Conservation (phyloP, 2,329 filamentous ascomycete genomes). For the Exophiala phaeomuriformis region DNA sequence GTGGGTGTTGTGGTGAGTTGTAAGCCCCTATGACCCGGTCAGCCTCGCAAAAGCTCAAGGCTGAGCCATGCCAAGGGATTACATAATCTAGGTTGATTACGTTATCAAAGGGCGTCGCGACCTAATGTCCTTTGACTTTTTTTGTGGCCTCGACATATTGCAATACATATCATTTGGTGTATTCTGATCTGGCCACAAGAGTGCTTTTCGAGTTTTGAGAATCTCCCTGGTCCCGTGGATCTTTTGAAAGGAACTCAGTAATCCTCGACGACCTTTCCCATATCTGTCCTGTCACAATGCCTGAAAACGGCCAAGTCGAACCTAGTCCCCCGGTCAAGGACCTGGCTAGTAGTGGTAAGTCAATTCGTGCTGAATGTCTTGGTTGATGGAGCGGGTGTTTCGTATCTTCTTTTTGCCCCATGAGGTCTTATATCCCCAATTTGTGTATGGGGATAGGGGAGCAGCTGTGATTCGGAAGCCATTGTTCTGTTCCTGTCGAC, state of each 20-base stretch:
- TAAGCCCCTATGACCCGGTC: too few species aligned
- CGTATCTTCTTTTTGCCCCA: too few species aligned
- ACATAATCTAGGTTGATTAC: background rate
- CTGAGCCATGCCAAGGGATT: background rate
- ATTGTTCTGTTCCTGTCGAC: too few species aligned
- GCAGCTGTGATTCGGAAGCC: too few species aligned
- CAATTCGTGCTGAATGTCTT: background rate
- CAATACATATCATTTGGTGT: too few species aligned
- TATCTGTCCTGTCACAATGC: conserved; percentile 7
- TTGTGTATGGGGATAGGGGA: too few species aligned
- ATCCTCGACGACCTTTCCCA: background rate
- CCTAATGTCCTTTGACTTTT: background rate
- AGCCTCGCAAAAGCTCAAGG: background rate
- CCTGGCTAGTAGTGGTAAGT: conserved; percentile 26
- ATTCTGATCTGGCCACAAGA: too few species aligned
- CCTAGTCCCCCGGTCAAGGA: conserved; percentile 26
- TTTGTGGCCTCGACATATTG: background rate
- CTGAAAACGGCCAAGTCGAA: conserved; percentile 4
- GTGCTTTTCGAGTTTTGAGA: too few species aligned
- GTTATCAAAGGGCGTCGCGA: too few species aligned
- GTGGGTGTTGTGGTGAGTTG: too few species aligned
- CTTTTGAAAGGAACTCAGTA: background rate
- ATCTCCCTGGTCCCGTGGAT: background rate
- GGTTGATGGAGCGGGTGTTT: background rate
- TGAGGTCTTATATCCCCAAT: too few species aligned